phyloP scores from a whole-genome alignment of 495 filamentous ascomycete genomes.

The Xylaria intraflava region DNA sequence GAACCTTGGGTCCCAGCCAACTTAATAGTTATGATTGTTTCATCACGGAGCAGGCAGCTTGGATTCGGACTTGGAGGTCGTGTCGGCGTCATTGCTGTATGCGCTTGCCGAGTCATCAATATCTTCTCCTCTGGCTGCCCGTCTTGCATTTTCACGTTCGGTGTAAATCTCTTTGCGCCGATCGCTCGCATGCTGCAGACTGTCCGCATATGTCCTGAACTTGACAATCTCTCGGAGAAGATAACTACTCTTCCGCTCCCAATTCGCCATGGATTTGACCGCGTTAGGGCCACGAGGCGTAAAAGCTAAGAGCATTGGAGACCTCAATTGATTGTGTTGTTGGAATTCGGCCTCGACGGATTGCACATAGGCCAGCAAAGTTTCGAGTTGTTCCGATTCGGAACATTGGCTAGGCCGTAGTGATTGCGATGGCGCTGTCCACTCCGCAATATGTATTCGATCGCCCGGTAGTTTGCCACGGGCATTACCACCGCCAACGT shows the following conservation, averaged over 20 bases:
- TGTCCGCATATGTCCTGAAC: constrained; percentile 89
- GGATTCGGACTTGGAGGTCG: constrained; percentile 9
- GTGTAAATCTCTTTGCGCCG: constrained; percentile 41
- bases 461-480: constrained; percentile 70
- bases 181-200: constrained; percentile 45
- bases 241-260: constrained; percentile 92
- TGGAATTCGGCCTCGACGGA: constrained; percentile 80
- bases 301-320: constrained; percentile 82
- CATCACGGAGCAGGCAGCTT: too few relatives aligned
- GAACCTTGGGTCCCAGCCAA: background rate
- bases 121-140: constrained; percentile 33
- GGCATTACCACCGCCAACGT: constrained; percentile 53
- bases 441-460: constrained; percentile 77
- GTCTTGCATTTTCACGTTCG: constrained; percentile 39
- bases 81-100: constrained; percentile 7
- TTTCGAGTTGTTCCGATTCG: constrained; percentile 75
- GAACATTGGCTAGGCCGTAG: constrained; percentile 71
- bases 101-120: constrained; percentile 19
- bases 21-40: background rate
- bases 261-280: constrained; percentile 81
- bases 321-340: constrained; percentile 77
- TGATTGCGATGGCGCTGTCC: constrained; percentile 87
- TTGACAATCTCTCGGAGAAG: constrained; percentile 93
- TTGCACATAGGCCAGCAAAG: constrained; percentile 69
- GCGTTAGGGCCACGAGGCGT: constrained; percentile 79